These are phyloP conservation scores for Athelia psychrophila DNA, from an alignment of 1,284 basidiomycete species.

Conservation along the genomic window DNA sequence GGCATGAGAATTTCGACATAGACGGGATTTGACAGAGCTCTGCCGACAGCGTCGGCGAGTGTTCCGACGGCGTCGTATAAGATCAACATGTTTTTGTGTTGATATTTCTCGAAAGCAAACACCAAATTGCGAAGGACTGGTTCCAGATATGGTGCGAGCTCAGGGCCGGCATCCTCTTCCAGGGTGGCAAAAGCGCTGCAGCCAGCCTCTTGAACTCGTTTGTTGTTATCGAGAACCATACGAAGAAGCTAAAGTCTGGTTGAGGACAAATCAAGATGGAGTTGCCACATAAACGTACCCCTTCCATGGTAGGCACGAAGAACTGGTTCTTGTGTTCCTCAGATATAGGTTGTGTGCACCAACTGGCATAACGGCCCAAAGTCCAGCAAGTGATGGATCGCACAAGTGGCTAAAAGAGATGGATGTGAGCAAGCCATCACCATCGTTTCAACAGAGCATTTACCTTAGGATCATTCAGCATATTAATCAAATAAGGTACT, in stretches of 20 bases:
- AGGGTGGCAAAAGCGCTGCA: slow-evolving; percentile 98
- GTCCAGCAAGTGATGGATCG: slow-evolving; percentile 99
- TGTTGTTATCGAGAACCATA: slow-evolving; percentile 99
- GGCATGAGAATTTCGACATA: slow-evolving; percentile 98
- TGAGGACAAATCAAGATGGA: slow-evolving; percentile 1
- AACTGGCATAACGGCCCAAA: slow-evolving; percentile 95
- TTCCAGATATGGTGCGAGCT: slow-evolving; percentile 91
- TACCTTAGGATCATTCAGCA: slow-evolving; percentile 90
- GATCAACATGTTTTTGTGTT: slow-evolving; percentile 99
- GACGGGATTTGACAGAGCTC: slow-evolving; percentile 80
- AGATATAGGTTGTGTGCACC: slow-evolving; percentile 83
- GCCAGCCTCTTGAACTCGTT: slow-evolving; percentile 98
- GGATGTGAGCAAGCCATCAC: slow-evolving; percentile 1
- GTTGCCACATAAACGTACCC: slow-evolving; percentile 55
- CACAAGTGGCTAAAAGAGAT: slow-evolving; percentile 74
- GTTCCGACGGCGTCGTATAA: slow-evolving; percentile 98
- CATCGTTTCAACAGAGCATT: not conserved
- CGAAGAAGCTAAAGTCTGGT: slow-evolving; percentile 68
- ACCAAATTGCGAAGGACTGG: slow-evolving; percentile 95
- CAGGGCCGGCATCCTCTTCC: slow-evolving; percentile 93
- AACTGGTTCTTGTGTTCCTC: slow-evolving; percentile 87
- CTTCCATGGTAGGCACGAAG: slow-evolving; percentile 98
- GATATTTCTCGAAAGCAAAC: slow-evolving; percentile 96
- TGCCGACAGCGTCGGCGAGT: slow-evolving; percentile 93
- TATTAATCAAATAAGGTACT: slow-evolving; percentile 90